These are phyloP conservation scores for Botrytis deweyae DNA, from an alignment of 2,329 filamentous ascomycete species.

Conservation along the genomic window DNA sequence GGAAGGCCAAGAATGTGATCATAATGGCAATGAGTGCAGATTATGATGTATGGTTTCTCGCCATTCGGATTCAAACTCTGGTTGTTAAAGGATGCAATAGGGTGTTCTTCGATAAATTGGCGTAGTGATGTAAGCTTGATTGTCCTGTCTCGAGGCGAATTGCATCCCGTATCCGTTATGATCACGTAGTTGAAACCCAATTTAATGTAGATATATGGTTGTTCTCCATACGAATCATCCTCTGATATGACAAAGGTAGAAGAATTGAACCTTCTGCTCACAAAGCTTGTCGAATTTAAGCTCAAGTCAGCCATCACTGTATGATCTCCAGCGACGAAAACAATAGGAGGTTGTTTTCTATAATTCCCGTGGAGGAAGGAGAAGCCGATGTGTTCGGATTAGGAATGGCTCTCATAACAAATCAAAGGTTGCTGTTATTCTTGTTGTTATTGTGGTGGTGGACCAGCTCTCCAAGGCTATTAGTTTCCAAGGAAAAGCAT, in stretches of 20 bases:
- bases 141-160: conserved; percentile 39
- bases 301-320: not conserved
- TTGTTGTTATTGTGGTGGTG: not conserved
- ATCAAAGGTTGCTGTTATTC: not conserved
- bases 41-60: conserved; percentile 42
- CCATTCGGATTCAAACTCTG: conserved; percentile 42
- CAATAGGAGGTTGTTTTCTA: not conserved
- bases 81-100: conserved; percentile 40
- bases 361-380: not conserved
- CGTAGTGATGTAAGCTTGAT: conserved; percentile 41
- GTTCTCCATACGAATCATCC: conserved; percentile 45
- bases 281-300: conserved; percentile 37
- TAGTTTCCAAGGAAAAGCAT: not conserved
- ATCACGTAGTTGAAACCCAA: conserved; percentile 42
- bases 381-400: not conserved
- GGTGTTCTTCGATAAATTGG: conserved; percentile 44
- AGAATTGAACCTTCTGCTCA: conserved; percentile 41
- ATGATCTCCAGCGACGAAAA: not conserved
- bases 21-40: conserved; percentile 50
- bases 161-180: conserved; percentile 49
- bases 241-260: conserved; percentile 48
- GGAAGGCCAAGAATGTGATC: conserved; percentile 43
- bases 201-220: conserved; percentile 49
- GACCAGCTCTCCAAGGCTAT: not conserved
- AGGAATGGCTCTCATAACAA: not conserved